Evolutionary conservation across 2,329 filamentous ascomycete species (phyloP).

Genomic region (Fonsecaea pedrosoi): DNA sequence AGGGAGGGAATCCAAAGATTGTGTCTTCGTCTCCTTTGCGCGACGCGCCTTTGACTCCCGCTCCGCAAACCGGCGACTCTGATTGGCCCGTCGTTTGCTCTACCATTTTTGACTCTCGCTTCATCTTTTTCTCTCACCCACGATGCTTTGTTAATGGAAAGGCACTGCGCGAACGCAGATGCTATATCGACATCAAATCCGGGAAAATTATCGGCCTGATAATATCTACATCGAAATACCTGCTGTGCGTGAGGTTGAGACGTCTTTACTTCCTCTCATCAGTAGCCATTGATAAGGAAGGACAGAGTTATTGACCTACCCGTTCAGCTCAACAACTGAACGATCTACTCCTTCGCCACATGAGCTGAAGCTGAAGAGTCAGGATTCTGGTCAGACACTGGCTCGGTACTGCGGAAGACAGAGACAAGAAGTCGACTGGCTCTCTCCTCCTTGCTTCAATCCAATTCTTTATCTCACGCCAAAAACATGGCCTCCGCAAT

Average conservation of each 20-base stretch:
- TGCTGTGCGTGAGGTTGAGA: background rate
- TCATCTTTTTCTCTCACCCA: background rate
- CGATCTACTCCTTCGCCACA: background rate
- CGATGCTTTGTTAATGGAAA: background rate
- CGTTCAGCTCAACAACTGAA: background rate
- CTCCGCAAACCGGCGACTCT: constrained; percentile 31
- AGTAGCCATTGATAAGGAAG: background rate
- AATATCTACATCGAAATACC: background rate
- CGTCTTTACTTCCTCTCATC: background rate
- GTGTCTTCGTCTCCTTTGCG: constrained; percentile 3
- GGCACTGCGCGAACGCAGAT: background rate
- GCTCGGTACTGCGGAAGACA: background rate
- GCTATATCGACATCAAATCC: background rate
- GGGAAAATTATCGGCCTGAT: background rate
- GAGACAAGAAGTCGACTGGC: background rate
- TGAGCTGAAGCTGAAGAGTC: background rate
- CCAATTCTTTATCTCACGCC: background rate
- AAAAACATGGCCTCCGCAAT: constrained; percentile 23
- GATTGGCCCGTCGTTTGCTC: constrained; percentile 26
- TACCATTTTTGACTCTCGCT: constrained; percentile 5
- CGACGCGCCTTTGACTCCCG: constrained; percentile 17
- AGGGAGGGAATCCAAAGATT: background rate
- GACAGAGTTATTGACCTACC: background rate
- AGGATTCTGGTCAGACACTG: background rate
- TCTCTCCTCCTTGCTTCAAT: no score